Evolutionary conservation across 371 early-diverging fungal species (phyloP), one percentile per base, ranked within the genome.

Genomic region (Mortierella sp.): DNA sequence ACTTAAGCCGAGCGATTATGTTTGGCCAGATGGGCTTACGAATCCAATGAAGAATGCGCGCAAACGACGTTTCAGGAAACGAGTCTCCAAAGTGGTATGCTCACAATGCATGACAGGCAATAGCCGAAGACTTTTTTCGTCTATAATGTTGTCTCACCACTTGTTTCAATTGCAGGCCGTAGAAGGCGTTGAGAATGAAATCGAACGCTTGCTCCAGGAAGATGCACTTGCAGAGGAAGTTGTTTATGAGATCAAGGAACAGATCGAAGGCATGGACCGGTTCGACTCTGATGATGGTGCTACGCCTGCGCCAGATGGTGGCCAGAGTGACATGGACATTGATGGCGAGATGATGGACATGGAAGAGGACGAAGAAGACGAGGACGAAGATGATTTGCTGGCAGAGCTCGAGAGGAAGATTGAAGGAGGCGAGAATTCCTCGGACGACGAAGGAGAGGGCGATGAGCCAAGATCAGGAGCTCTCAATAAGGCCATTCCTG

Each of bases 141-240:
- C 16, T 13, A 28, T 0, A 13, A 5, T 19, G 19, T 43, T 18
- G 9, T 24, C 27, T 19, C 10, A 24, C 24, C 14, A 23, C 4
- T 7, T 4, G 2, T 23, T 48, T 48, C 24, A 24, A 14, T 64
- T 39, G 64, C 83, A 91, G 90, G 90, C 90, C 3, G 90, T 95
- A 58, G 96, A 95, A 67, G 92, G 92, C 63, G 94, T 97, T 7
- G 98, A 98, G 64, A 80, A 87, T 43, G 95, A 95, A 70, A 93
- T 98, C 12, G 91, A 93, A 52, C 84, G 95, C 42, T 79, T 98
- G 45, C 80, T 98, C 23, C 84, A 92, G 68, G 92, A 90, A 19
- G 97, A 96, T 80, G 85, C 90, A 4, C 84, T 88, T 52, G 95
- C 96, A 5, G 88, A 90, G 50, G 90, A 92, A 50, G 91, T 94